These are phyloP conservation scores for Ceratocystis eucalypticola DNA, from an alignment of 2,329 filamentous ascomycete species.

Conservation along the genomic window DNA sequence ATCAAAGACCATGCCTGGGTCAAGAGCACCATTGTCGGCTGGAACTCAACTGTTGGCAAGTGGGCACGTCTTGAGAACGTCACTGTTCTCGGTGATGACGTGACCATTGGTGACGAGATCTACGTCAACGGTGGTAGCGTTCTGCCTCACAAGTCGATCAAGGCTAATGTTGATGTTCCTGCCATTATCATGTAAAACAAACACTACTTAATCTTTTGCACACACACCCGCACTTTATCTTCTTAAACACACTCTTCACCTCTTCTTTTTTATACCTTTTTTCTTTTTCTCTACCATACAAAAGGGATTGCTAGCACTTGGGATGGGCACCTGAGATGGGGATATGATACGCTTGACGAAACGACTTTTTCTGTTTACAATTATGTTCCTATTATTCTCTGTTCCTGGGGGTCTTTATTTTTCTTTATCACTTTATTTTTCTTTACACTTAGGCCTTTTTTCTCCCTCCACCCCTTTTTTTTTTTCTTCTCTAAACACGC, in stretches of 20 bases:
- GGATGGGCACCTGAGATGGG: constrained; percentile 17
- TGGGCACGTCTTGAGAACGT: constrained; percentile 98
- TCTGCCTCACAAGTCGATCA: constrained; percentile 96
- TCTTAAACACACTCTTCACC: constrained; percentile 17
- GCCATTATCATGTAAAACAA: constrained; percentile 51
- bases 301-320: constrained; percentile 17
- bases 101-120: constrained; percentile 94
- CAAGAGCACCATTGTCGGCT: constrained; percentile 96
- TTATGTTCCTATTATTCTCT: constrained; percentile 18
- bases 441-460: constrained; percentile 8
- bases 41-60: constrained; percentile 90
- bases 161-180: constrained; percentile 80
- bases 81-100: constrained; percentile 92
- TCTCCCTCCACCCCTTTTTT: too few relatives aligned
- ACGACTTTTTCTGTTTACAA: constrained; percentile 16
- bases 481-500: neutral
- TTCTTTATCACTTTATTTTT: constrained; percentile 10
- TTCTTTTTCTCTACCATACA: constrained; percentile 1
- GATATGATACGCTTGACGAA: constrained; percentile 17
- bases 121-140: constrained; percentile 96
- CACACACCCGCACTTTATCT: constrained; percentile 9
- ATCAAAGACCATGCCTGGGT: constrained; percentile 99
- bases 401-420: constrained; percentile 13
- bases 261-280: constrained; percentile 8
- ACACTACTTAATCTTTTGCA: constrained; percentile 7